Conservation (phyloP, 352 stramenopile species). For the Achlya hypogyna region DNA sequence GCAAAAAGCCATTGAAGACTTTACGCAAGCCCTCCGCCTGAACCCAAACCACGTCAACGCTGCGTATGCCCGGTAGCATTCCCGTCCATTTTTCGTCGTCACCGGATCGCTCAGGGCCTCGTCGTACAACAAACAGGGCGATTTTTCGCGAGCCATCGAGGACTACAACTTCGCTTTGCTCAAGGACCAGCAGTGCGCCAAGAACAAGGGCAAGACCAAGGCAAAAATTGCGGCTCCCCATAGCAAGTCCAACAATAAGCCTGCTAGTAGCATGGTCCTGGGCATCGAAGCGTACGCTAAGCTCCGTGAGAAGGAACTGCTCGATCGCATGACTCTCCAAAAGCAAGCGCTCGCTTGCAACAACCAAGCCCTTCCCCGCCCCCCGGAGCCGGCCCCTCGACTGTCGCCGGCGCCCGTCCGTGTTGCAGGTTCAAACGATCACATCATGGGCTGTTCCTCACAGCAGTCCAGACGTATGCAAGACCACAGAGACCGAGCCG, state of each 20-base stretch:
- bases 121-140: conserved; percentile 78
- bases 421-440: too few species aligned
- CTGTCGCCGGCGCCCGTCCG: too few species aligned
- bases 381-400: too few species aligned
- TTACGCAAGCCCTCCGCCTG: conserved; percentile 53
- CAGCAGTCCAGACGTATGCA: too few species aligned
- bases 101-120: conserved; percentile 30
- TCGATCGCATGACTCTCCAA: conserved; percentile 12
- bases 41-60: conserved; percentile 85
- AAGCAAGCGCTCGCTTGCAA: not conserved
- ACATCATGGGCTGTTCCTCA: too few species aligned
- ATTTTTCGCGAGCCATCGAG: conserved; percentile 80
- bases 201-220: conserved; percentile 24
- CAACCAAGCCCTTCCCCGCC: too few species aligned
- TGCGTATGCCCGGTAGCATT: conserved; percentile 47
- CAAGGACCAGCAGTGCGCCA: conserved; percentile 54
- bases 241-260: not conserved
- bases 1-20: conserved; percentile 75
- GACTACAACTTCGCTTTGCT: conserved; percentile 84
- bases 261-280: conserved; percentile 7
- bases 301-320: conserved; percentile 15
- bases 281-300: conserved; percentile 19
- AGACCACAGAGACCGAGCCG: too few species aligned
- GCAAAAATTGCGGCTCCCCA: conserved; percentile 26
- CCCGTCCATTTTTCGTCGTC: not conserved